Base-by-base conservation (phyloP, 2,329 filamentous ascomycete species). In the Elsinoe fawcettii region DNA sequence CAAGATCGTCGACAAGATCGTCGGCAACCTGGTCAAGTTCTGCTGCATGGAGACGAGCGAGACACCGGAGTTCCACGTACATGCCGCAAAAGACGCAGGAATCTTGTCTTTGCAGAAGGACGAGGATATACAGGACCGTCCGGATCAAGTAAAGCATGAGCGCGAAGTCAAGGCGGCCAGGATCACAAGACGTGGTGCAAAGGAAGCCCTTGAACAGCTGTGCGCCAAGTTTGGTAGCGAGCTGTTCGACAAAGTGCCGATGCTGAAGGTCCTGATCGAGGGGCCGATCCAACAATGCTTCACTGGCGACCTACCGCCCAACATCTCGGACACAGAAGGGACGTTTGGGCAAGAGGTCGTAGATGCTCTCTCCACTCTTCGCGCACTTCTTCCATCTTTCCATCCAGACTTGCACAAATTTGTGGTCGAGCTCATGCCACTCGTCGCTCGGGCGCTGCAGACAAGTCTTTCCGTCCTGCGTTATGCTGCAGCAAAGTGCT, bases 21-120 rank as follows among this genome's bases (percentile, higher is more conserved):
- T 97, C 25, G 85, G 88, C 47, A 99, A 99, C 67, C 73, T 99
- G 55, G 89, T 95, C 74, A 97, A 96, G 68, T 99, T 96, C 72
- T 96, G 90, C 62, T 99, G 93, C 67, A 90, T 96, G 66, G 93
- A 99, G 69, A 95, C 95, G 1, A 92, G 93, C 0, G 95, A 99
- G 71, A 99, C 95, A 0, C 93, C 93, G 0, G 93, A 97, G 66
- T 97, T 97, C 69, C 83, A 86, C 3, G 85, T 88, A 25, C 93
- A 97, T 66, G 87, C 87, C 1, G 71, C 77, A 43, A 86, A 95
- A 66, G 87, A 86, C 46, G 84, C 85, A 62, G 86, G 86, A 12
- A 93, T 99, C 57, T 74, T 99, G 14, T 97, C 93, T 0, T 84
- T 99, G 71, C 89, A 92, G 64, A 99, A 99, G 73, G 93, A 99